Percentiles rank a stretch among this genome's conserved stretches.
Conservation (phyloP, 1,284 basidiomycete species). For the Lentinus polychrous region DNA sequence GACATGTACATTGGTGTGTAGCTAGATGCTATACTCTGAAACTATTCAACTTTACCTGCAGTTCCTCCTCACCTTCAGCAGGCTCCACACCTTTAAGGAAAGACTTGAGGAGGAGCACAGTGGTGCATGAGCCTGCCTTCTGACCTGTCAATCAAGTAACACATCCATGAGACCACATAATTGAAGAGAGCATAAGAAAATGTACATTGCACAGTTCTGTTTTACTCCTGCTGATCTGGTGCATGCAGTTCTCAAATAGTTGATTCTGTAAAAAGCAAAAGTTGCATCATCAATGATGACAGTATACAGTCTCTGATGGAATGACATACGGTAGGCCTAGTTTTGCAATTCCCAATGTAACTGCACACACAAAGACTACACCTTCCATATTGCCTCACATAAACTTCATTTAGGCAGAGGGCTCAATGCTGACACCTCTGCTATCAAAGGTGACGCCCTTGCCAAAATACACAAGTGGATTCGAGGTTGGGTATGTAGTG, state of each 20-base stretch:
- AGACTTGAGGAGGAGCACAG: slow-evolving; percentile 82
- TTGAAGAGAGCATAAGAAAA: neutral
- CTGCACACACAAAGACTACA: slow-evolving; percentile 71
- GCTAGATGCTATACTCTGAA: no score
- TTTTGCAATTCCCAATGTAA: slow-evolving; percentile 76
- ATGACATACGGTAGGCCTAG: slow-evolving; percentile 63
- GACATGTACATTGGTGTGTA: no score
- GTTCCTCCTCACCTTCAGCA: slow-evolving; percentile 37
- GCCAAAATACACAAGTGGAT: slow-evolving; percentile 75
- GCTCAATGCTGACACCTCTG: slow-evolving; percentile 87
- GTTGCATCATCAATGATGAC: neutral
- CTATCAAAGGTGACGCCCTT: slow-evolving; percentile 89
- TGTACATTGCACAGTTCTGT: slow-evolving; percentile 80
- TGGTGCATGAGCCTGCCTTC: slow-evolving; percentile 67
- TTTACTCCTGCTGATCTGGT: slow-evolving; percentile 73
- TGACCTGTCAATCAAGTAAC: slow-evolving; percentile 60
- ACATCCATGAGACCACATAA: no score
- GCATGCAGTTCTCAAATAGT: slow-evolving; percentile 72
- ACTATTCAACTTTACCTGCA: no score
- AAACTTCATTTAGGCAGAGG: slow-evolving; percentile 67
- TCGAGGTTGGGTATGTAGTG: slow-evolving; percentile 74
- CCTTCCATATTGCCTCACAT: slow-evolving; percentile 88
- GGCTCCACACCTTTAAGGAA: slow-evolving; percentile 72
- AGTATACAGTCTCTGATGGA: neutral
- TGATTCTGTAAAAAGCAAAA: slow-evolving; percentile 43